phyloP scores from a whole-genome alignment of 2,329 filamentous ascomycete genomes.

The Calonectria multiphialidica region DNA sequence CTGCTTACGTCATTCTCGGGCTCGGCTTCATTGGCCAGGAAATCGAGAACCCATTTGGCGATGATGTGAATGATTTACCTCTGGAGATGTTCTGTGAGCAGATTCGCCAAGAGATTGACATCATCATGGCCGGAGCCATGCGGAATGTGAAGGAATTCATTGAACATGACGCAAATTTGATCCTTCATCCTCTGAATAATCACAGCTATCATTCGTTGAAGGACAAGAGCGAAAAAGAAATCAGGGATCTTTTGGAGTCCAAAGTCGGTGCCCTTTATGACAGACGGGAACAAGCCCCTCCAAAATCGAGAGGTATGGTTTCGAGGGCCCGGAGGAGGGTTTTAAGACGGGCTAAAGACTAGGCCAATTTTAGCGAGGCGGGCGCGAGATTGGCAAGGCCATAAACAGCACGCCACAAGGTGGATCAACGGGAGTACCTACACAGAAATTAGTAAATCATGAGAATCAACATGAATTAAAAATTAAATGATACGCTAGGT shows the following conservation, averaged over 20 bases:
- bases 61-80: constrained; percentile 84
- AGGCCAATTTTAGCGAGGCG: no score
- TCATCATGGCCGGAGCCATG: constrained; percentile 57
- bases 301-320: background rate
- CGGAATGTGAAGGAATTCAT: background rate
- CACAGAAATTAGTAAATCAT: no score
- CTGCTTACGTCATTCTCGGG: constrained; percentile 84
- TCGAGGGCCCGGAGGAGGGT: background rate
- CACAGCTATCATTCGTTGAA: background rate
- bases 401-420: no score
- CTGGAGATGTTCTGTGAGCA: constrained; percentile 82
- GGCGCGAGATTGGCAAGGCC: no score
- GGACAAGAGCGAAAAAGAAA: background rate
- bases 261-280: background rate
- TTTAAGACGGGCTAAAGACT: no score
- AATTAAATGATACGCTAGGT: no score
- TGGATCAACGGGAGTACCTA: no score
- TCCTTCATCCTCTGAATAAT: background rate
- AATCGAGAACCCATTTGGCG: constrained; percentile 86
- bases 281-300: background rate
- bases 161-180: background rate
- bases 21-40: constrained; percentile 79
- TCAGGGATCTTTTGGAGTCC: background rate
- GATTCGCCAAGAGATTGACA: constrained; percentile 78
- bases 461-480: no score